A percentile compares a stretch with the other conserved stretches of the same genome.
phyloP scores from a whole-genome alignment of 306 rosid species.

The Adenanthera pavonina region DNA sequence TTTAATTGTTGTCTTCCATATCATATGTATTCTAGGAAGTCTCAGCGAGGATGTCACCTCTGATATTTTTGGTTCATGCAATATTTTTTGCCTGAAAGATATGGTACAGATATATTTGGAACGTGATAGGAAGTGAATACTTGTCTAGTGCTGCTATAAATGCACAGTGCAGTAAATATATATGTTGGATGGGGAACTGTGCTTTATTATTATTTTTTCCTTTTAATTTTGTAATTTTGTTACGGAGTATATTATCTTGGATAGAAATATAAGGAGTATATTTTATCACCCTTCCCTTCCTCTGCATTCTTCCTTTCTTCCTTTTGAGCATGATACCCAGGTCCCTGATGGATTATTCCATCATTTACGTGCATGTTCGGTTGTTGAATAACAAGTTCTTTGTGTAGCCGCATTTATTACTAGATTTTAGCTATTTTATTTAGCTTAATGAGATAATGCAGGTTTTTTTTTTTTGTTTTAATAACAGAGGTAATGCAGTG shows the following conservation, averaged over 20 bases:
- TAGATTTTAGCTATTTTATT: neutral
- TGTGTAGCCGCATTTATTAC: neutral
- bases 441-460: neutral
- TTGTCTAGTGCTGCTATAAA: neutral
- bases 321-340: neutral
- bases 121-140: neutral
- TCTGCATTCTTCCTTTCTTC: neutral
- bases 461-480: too few species aligned
- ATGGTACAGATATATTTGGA: neutral
- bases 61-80: neutral
- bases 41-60: neutral
- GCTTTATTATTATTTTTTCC: neutral
- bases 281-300: neutral
- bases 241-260: neutral
- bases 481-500: neutral
- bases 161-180: neutral
- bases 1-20: neutral
- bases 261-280: neutral
- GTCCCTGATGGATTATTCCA: neutral
- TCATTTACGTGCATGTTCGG: neutral
- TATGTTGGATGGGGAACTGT: neutral
- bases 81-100: neutral
- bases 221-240: neutral
- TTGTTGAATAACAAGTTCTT: neutral
- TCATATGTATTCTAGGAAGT: neutral